Base-by-base conservation (phyloP, 2,329 filamentous ascomycete genomes). In the Scorias spongiosa region DNA sequence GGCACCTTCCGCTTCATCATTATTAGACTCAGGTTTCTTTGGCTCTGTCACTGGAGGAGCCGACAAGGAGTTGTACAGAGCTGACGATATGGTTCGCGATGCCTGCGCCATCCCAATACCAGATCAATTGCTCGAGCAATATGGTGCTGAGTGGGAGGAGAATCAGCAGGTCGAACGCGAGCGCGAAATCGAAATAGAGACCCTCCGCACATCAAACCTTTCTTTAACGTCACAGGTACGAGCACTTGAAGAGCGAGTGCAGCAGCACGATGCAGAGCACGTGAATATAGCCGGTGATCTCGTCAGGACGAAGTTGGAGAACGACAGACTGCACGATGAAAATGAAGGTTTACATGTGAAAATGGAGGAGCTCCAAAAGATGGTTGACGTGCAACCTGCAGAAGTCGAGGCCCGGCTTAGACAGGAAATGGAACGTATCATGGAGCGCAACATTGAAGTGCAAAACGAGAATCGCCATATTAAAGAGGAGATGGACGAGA, bases 11-110 rank as follows among this genome's bases (percentile, higher is more conserved):
- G 81, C 87, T n/a, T 87, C 80, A 42, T 94, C 87, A 12, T 81
- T 98, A 40, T 75, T 96, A 1, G 91, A 98, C 62, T 93, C 87
- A 38, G 91, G 91, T 11, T 98, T 98, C 70, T 98, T 98, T 57
- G 91, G 91, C 47, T 89, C 82, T 60, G 89, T 86, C 18, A 87
- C 84, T 29, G 80, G 80, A n/a, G 84, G 79, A 51, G 75, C 86
- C 10, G 91, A 98, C 59, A 95, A 94, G 63, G 91, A 95, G 59
- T 78, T 98, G 6, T 98, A 98, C 61, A 80, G 88, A 41, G 91
- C 91, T 12, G 91, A 98, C 60, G 79, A 91, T 54, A 77, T 98
- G 48, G 85, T 98, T 11, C 82, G 84, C 47, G 91, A 98, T 63
- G 91, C 91, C 1, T 94, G 88, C 57, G 81, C 84, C 29, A 74